Evolutionary conservation across 495 filamentous ascomycete genomes (phyloP).

Genomic region (Physcia stellaris): DNA sequence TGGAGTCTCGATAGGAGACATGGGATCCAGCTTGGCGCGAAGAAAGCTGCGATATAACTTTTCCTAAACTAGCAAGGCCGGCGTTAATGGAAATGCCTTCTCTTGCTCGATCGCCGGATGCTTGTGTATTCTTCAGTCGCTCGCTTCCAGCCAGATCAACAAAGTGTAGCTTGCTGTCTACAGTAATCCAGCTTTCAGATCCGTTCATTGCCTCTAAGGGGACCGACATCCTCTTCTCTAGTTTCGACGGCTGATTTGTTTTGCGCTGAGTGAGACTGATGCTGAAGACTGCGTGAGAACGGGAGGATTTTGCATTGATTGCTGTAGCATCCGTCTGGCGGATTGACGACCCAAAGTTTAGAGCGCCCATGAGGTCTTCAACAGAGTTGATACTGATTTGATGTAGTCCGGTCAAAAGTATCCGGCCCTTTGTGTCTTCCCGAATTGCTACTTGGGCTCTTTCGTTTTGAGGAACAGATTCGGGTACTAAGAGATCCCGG

Average conservation of each 20-base stretch:
- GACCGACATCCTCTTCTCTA: constrained; percentile 81
- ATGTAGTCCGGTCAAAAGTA: constrained; percentile 77
- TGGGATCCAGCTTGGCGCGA: constrained; percentile 78
- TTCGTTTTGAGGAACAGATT: constrained; percentile 52
- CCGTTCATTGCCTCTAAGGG: constrained; percentile 69
- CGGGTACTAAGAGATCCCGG: constrained; percentile 77
- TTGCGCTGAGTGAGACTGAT: constrained; percentile 81
- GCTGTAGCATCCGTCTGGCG: constrained; percentile 98
- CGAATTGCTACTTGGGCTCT: constrained; percentile 69
- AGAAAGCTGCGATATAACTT: constrained; percentile 96
- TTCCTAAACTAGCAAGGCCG: constrained; percentile 86
- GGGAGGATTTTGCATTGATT: constrained; percentile 96
- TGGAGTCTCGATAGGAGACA: constrained; percentile 96
- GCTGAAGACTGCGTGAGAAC: constrained; percentile 95
- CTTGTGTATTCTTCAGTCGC: constrained; percentile 90
- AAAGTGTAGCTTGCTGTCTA: constrained; percentile 98
- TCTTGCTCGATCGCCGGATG: constrained; percentile 85
- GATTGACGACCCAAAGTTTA: constrained; percentile 88
- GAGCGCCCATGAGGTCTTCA: constrained; percentile 74
- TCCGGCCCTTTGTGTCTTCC: constrained; percentile 91
- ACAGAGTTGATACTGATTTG: constrained; percentile 85
- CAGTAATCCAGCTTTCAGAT: constrained; percentile 59
- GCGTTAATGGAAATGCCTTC: constrained; percentile 99
- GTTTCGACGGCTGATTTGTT: constrained; percentile 31
- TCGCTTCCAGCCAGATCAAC: constrained; percentile 97